phyloP scores from a whole-genome alignment of 2,329 filamentous ascomycete species.

The Colletotrichum agaves region DNA sequence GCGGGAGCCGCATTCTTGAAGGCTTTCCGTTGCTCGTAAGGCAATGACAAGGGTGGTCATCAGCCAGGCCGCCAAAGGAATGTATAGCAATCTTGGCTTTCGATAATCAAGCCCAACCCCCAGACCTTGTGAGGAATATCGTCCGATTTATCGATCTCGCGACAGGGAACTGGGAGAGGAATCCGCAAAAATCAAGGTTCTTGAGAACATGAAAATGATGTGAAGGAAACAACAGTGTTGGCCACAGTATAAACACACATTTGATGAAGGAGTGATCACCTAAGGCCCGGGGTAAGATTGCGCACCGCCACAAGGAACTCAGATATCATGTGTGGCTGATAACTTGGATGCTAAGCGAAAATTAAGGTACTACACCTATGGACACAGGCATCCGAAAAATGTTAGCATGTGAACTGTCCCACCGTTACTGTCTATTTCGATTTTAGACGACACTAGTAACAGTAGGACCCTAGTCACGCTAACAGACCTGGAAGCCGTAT shows the following conservation, averaged over 20 bases:
- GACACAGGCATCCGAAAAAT: no score
- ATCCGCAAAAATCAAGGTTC: neutral
- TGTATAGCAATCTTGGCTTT: neutral
- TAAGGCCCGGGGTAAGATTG: no score
- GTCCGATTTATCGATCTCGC: neutral
- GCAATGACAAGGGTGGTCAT: neutral
- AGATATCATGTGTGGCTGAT: no score
- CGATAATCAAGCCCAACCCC: neutral
- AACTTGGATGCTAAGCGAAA: no score
- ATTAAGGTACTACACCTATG: no score
- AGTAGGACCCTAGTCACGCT: no score
- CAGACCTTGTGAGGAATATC: neutral
- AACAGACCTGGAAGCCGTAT: constrained; percentile 2
- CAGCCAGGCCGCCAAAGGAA: neutral
- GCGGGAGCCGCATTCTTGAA: neutral
- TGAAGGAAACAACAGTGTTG: neutral
- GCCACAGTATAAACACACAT: neutral
- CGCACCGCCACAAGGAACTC: no score
- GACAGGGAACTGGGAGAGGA: neutral
- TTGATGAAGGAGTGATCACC: neutral
- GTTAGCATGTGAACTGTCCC: no score
- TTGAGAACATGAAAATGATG: no score
- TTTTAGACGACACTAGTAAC: no score
- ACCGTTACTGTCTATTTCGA: no score
- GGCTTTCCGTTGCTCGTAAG: neutral